Evolutionary conservation across 352 stramenopile species (phyloP), one percentile per base, ranked within the genome.

Genomic region (Globisporangium rhizosaccharum): DNA sequence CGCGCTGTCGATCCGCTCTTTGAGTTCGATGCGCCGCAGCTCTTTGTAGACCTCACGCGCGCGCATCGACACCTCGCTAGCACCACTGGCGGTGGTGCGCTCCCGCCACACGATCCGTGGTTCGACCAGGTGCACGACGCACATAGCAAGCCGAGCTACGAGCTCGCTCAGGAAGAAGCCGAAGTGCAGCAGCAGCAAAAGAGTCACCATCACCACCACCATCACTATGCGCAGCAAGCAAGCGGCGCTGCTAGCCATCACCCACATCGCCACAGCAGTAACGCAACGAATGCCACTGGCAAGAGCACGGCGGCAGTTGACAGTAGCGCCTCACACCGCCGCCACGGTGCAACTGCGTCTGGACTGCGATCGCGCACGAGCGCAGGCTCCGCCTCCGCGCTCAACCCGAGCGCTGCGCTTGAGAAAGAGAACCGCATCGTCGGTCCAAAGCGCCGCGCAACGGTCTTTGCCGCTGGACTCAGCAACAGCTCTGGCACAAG

Each of bases 1-100:
- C 20, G 55, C 45, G 47, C 51, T 2, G 56, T 90, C 11, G 79
- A 90, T 63, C 56, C 72, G 51, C 69, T 88, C 17, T 92, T 90
- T 66, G 82, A 88, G 70, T 92, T 92, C 53, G 82, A 90, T 59
- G 79, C 75, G 41, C 74, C 82, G 48, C 74, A 81, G 55, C 57
- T 63, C 39, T 90, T 80, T 52, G 48, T 67, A 23, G 78, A 92
- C 67, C 70, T 90, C 23, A 73, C 64, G 25, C 73, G 60, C 0
- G 63, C 69, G n/a, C 56, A 59, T 37, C 44, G 47, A 25, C 17
- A 25, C 4, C 26, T 57, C 18, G 18, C 51, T 17, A 51, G 25
- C 14, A 39, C 14, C 14, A 26, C 11, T 6, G 41, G 26, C 18
- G 60, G 53, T 28, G 56, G 58, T n/a, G 44, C 52, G 26, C 59